A percentile compares a stretch with the other conserved stretches of the same genome.
These are phyloP conservation scores for Epichloe coenophiala DNA, from an alignment of 2,329 filamentous ascomycete genomes.

Conservation along the genomic window DNA sequence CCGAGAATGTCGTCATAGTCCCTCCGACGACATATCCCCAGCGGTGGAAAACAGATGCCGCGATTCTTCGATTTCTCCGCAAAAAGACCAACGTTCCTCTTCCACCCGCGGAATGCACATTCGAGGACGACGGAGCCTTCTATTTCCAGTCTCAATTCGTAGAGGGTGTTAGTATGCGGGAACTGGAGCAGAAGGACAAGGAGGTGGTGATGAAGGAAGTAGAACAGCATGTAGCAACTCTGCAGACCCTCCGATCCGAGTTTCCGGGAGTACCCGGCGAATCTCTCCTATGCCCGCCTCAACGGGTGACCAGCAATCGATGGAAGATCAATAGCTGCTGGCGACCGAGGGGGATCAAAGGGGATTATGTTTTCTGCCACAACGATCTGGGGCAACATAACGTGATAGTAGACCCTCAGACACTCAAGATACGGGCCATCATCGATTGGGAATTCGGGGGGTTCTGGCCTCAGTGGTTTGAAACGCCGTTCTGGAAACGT, in stretches of 20 bases:
- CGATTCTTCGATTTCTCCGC: background rate
- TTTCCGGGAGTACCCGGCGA: conserved; percentile 7
- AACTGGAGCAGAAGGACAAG: conserved; percentile 2
- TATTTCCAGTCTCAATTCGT: conserved; percentile 1
- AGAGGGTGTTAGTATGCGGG: conserved; percentile 3
- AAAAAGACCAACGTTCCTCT: conserved; percentile 6
- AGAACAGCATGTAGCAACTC: background rate
- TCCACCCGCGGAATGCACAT: conserved; percentile 1
- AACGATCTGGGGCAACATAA: conserved; percentile 7
- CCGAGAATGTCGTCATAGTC: background rate
- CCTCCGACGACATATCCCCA: background rate
- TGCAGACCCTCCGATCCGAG: conserved; percentile 2
- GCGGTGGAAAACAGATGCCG: conserved; percentile 2
- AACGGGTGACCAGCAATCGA: conserved; percentile 1
- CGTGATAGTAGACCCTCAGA: conserved; percentile 8
- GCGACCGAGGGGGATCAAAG: background rate
- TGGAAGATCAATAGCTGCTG: conserved; percentile 8
- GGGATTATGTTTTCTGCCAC: conserved; percentile 9
- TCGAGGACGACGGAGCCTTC: conserved; percentile 8
- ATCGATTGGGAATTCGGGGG: conserved; percentile 25
- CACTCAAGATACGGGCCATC: conserved; percentile 18
- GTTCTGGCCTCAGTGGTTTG: conserved; percentile 15
- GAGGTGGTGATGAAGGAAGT: conserved; percentile 1
- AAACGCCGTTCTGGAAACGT: conserved; percentile 8
- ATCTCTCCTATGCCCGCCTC: conserved; percentile 5